Base-by-base conservation (phyloP, 2,329 filamentous ascomycete genomes). In the Alternaria longipes region DNA sequence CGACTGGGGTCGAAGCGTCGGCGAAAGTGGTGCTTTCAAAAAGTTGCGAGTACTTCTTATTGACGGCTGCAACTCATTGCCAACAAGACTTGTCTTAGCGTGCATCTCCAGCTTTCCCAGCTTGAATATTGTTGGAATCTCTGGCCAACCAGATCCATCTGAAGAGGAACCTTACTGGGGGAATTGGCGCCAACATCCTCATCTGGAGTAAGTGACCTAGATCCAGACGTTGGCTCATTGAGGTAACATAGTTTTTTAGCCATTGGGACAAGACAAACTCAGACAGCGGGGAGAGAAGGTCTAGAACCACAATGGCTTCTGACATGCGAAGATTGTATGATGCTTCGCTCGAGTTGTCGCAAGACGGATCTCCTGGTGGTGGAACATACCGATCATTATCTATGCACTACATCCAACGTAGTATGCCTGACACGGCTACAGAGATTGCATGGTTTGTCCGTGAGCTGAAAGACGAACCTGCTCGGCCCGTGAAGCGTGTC, bases 1-100 rank as follows among this genome's bases (percentile, higher is more conserved):
- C 18, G 51, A 61, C 41, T 75, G 71, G 69, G 61, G 60, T 9
- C 66, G 68, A n/a, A 66, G 64, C 24, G 67, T 66, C 8, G 16
- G 32, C 12, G 63, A 72, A 47, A 71, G 59, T 32, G 34, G 45
- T n/a, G 59, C 68, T 16, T 66, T 75, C 20, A 51, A 41, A 11
- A 64, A 62, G 32, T 55, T 74, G 12, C 58, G 40, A 40, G 58
- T 70, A 9, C 40, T 74, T 3, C 55, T 67, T 3, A 51, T 73
- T 8, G 42, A 47, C 8, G 59, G 57, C 32, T 42, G 62, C 32
- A 62, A 66, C 36, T 38, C 47, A 7, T 24, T 63, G 4, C 49
- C 47, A n/a, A 49, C 50, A 34, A 28, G 44, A 4, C 34, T 36
- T 11, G 51, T 63, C 12, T 47, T 72, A 9, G 36, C 57, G 8